Evolutionary conservation across 768 basidiomycete species (phyloP), one percentile per base, ranked within the genome.

Genomic region (Lentinula sp.): DNA sequence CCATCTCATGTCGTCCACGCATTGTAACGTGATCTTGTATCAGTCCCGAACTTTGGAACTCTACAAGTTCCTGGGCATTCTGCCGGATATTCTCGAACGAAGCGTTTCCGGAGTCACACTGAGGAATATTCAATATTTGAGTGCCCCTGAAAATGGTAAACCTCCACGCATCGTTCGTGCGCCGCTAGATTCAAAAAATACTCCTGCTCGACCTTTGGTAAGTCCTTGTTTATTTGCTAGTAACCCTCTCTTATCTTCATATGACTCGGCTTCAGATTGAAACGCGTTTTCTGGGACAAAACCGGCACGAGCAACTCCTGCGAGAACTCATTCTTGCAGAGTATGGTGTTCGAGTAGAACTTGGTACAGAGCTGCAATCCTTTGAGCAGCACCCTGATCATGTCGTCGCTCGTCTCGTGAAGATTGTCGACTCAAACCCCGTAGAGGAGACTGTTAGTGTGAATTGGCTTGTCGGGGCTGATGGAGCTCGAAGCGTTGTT

Each of bases 401-500:
- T 31, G 75, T 79, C 9, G 62, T 63, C 1, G 73, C 70, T 1
- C 66, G 64, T 21, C 28, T 78, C 10, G 63, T 61, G 6, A 72
- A 67, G 43, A 53, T 35, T 5, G 48, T 45, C 13, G 64, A 70
- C 2, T 73, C 65, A 0, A 23, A 66, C 21, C 70, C 71, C 37
- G 46, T 52, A 0, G 51, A 59, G 18, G 76, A 80, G 61, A 67
- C 53, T 3, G 61, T 71, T 5, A 66, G 63, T 15, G 66, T 64
- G 55, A 66, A 70, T 1, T 79, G 69, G 63, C 63, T 82, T 1
- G 66, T 80, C 11, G 79, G 79, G 1, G 68, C 74, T 0, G 81
- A 80, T 61, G 77, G 78, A 13, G 79, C 75, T 0, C 68, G 35
- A 34, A 78, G 78, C 11, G 46, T 70, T 2, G 72, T 72, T 4